Base-by-base conservation (phyloP, 192 early-diverging fungal genomes). In the Lunasporangiospora selenospora region DNA sequence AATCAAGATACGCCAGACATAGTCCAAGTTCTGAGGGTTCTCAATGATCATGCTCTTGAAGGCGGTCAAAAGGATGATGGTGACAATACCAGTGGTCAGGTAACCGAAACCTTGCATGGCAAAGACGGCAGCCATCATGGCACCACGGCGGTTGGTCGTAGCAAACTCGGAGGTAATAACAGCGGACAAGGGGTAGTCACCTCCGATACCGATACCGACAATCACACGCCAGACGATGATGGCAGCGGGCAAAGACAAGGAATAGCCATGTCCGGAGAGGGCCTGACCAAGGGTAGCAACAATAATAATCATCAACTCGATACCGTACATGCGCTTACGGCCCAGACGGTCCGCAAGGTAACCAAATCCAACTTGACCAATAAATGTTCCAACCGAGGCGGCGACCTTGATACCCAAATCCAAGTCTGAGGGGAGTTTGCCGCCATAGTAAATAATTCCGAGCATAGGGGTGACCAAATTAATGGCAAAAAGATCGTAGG, bases 101-200 rank as follows among this genome's bases (percentile, higher is more conserved):
- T 92, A 92, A 58, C 96, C 96, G 57, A 98, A 85, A 27, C 94
- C 94, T 65, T 96, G 94, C 90, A 93, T 95, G 42, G 93, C 90
- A 79, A 96, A 98, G 31, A 96, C 96, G 27, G 86, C 87, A 6
- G 90, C 83, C 61, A 97, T 92, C 85, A 98, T 88, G 69, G 87
- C 90, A 53, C 96, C 96, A 46, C 96, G 90, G 75, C 87, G 88
- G 18, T 85, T 79, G 30, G 88, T 84, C 24, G 88, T 89, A 42
- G 96, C 91, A 61, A 94, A 97, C 84, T 98, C 96, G 44, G 94
- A 89, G 27, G 93, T 94, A 56, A 98, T 98, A 57, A 92, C 91
- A 18, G 94, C 91, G 4, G 93, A 95, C 30, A 98, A 78, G 13
- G 96, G 96, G 77, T 98, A 98, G 75, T 98, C 96, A 48, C 94